These are phyloP conservation scores for Achaetomiella virescens DNA, from an alignment of 495 filamentous ascomycete genomes.

Conservation along the genomic window DNA sequence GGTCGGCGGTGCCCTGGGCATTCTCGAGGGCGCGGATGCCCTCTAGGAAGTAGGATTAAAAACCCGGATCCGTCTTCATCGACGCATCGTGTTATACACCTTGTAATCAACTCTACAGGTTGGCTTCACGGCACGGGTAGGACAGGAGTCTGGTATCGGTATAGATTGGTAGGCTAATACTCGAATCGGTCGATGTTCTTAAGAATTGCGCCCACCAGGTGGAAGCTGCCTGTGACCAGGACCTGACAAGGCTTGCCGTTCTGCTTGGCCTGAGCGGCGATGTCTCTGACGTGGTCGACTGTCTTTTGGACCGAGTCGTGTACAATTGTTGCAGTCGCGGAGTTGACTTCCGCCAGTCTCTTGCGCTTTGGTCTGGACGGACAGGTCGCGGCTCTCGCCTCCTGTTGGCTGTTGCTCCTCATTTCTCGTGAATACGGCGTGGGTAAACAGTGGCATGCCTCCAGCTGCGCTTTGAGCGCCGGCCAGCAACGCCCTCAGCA, in stretches of 20 bases:
- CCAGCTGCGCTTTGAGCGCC: constrained; percentile 12
- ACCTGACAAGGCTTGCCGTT: constrained; percentile 24
- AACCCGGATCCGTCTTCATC: constrained; percentile 15
- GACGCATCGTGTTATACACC: not conserved
- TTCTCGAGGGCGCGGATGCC: constrained; percentile 40
- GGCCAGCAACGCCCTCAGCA: constrained; percentile 47
- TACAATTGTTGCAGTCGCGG: constrained; percentile 16
- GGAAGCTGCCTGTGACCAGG: constrained; percentile 77
- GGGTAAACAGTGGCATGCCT: constrained; percentile 22
- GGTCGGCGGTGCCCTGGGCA: constrained; percentile 52
- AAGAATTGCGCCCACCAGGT: constrained; percentile 77
- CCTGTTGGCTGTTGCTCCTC: constrained; percentile 22
- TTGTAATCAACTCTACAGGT: constrained; percentile 17
- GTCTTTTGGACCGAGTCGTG: constrained; percentile 26
- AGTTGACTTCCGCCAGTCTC: constrained; percentile 19
- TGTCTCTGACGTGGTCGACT: constrained; percentile 20
- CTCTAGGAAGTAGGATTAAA: constrained; percentile 21
- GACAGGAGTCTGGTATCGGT: not conserved
- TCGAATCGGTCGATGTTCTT: constrained; percentile 59
- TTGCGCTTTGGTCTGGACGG: constrained; percentile 28
- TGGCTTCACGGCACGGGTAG: constrained; percentile 14
- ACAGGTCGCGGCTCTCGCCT: constrained; percentile 26
- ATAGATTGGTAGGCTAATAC: constrained; percentile 15
- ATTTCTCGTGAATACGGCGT: constrained; percentile 41
- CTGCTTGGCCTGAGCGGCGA: constrained; percentile 12